A percentile compares a stretch with the other conserved stretches of the same genome.
These are phyloP conservation scores for Chimonanthus salicifolius DNA, from an alignment of 164 flowering plant genomes.

Conservation along the genomic window DNA sequence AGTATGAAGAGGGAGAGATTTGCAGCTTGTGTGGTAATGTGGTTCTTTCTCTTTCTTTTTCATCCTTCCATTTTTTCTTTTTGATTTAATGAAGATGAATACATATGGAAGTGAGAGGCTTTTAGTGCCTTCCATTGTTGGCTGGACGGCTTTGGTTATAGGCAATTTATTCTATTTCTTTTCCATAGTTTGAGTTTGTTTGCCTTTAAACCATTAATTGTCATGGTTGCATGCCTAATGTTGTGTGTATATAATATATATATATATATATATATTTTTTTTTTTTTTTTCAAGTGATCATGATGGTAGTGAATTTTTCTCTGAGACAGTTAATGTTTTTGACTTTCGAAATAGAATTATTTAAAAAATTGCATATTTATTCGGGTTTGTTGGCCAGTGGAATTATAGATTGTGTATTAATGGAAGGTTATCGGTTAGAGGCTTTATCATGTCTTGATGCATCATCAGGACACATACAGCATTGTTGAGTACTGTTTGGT, in stretches of 20 bases:
- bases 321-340: background rate
- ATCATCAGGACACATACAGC: background rate
- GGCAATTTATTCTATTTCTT: background rate
- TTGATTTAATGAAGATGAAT: background rate
- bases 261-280: too few relatives aligned
- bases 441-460: background rate
- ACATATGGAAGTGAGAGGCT: background rate
- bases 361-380: too few relatives aligned
- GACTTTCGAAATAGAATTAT: background rate
- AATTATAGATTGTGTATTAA: background rate
- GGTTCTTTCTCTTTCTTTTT: too few relatives aligned
- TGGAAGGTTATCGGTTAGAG: background rate
- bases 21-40: too few relatives aligned
- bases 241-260: too few relatives aligned
- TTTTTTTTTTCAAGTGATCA: too few relatives aligned
- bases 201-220: background rate
- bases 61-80: background rate
- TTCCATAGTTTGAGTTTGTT: background rate
- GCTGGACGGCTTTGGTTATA: background rate
- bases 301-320: background rate
- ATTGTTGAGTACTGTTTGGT: too few relatives aligned
- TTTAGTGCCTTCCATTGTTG: background rate
- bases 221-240: background rate
- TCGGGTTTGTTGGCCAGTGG: background rate
- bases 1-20: too few relatives aligned